These are phyloP conservation scores for Hemileccinum impolitum DNA, from an alignment of 768 basidiomycete genomes.

Conservation along the genomic window DNA sequence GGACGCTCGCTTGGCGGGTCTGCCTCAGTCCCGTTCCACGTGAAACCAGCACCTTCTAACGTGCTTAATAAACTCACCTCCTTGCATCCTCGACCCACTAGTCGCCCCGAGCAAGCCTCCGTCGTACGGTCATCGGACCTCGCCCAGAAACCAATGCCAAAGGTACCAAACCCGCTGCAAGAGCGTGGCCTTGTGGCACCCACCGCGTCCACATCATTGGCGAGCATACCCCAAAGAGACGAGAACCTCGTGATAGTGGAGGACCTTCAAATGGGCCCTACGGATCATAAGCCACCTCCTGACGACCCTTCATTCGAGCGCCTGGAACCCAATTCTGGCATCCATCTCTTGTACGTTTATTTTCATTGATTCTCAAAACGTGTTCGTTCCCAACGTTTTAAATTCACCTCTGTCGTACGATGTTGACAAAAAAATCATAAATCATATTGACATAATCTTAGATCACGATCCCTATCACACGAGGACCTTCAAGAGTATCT, in stretches of 20 bases:
- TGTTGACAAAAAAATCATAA: slow-evolving; percentile 2
- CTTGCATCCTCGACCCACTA: slow-evolving; percentile 25
- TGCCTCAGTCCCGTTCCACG: slow-evolving; percentile 8
- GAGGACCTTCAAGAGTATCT: slow-evolving; percentile 79
- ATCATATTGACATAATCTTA: slow-evolving; percentile 31
- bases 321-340: slow-evolving; percentile 89
- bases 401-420: background rate
- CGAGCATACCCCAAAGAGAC: slow-evolving; percentile 38
- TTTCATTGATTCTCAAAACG: background rate
- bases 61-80: slow-evolving; percentile 50
- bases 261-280: slow-evolving; percentile 73
- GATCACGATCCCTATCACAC: slow-evolving; percentile 70
- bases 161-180: slow-evolving; percentile 6
- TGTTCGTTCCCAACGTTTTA: background rate
- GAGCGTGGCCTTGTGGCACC: slow-evolving; percentile 7
- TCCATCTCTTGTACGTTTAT: slow-evolving; percentile 68
- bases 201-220: slow-evolving; percentile 3
- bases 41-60: slow-evolving; percentile 47
- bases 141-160: slow-evolving; percentile 17
- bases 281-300: slow-evolving; percentile 62
- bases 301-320: slow-evolving; percentile 76
- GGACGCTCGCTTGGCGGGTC: slow-evolving; percentile 6
- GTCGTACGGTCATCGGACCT: slow-evolving; percentile 33
- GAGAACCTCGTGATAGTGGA: slow-evolving; percentile 71
- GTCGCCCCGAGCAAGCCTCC: slow-evolving; percentile 10